These are phyloP conservation scores for Poronia punctata DNA, from an alignment of 495 filamentous ascomycete species.

Conservation along the genomic window DNA sequence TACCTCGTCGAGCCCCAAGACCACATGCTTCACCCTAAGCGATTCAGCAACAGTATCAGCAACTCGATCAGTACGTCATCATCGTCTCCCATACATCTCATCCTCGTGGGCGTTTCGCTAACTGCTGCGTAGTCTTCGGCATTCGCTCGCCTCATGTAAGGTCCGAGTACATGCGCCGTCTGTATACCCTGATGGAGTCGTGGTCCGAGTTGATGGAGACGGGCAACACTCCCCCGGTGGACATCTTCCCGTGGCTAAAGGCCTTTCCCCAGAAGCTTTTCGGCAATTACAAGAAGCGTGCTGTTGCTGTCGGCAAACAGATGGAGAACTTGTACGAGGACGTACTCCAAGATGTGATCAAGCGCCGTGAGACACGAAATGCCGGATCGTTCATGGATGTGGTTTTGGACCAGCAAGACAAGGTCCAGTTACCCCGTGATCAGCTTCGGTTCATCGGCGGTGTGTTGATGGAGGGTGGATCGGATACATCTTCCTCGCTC, in stretches of 20 bases:
- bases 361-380: conserved; percentile 5
- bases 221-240: conserved; percentile 40
- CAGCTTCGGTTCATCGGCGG: conserved; percentile 27
- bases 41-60: conserved; percentile 32
- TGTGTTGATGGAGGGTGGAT: conserved; percentile 32
- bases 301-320: conserved; percentile 19
- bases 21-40: conserved; percentile 34
- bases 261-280: conserved; percentile 30
- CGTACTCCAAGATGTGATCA: conserved; percentile 8
- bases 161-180: conserved; percentile 5
- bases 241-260: conserved; percentile 31
- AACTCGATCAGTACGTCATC: conserved; percentile 27
- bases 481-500: conserved; percentile 29
- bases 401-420: conserved; percentile 32
- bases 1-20: conserved; percentile 24
- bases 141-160: background rate
- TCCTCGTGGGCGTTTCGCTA: background rate
- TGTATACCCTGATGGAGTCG: conserved; percentile 36
- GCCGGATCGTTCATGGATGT: conserved; percentile 28
- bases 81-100: no score
- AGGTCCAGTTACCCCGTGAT: conserved; percentile 26
- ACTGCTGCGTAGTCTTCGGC: background rate
- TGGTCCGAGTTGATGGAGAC: conserved; percentile 35
- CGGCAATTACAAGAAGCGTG: conserved; percentile 25
- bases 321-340: conserved; percentile 31